These are phyloP conservation scores for Piloderma croceum DNA, from an alignment of 768 basidiomycete species.

Conservation along the genomic window DNA sequence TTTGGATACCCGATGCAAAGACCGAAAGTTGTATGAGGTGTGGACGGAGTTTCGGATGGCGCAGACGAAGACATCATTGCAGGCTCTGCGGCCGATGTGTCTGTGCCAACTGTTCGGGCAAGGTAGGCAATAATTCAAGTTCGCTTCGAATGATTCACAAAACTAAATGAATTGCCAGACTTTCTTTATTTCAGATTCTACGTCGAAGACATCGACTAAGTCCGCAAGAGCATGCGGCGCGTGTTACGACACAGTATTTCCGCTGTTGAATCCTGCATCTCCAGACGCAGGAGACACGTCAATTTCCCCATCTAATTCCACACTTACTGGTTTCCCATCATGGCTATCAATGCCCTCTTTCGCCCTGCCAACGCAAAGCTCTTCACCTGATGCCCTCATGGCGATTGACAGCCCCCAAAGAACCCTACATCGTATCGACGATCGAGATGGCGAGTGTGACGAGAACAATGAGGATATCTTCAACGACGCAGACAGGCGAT, in stretches of 20 bases:
- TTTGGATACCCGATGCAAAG: conserved; percentile 88
- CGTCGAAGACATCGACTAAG: conserved; percentile 42
- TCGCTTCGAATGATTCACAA: conserved; percentile 5
- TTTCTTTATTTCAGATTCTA: conserved; percentile 69
- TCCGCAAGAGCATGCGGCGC: conserved; percentile 79
- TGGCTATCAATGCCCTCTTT: conserved; percentile 12
- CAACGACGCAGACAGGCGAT: background rate
- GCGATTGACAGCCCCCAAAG: conserved; percentile 2
- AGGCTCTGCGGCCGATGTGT: conserved; percentile 82
- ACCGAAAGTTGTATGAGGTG: conserved; percentile 86
- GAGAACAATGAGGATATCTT: background rate
- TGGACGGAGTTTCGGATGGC: conserved; percentile 67
- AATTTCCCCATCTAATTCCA: conserved; percentile 3
- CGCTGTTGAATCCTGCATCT: conserved; percentile 38
- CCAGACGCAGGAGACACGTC: background rate
- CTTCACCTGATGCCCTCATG: background rate
- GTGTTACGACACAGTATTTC: conserved; percentile 85
- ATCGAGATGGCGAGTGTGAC: background rate
- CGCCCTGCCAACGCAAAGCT: background rate
- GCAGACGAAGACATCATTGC: conserved; percentile 80
- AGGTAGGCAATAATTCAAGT: conserved; percentile 38
- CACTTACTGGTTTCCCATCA: conserved; percentile 8
- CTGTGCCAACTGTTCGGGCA: conserved; percentile 79
- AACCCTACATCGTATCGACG: conserved; percentile 7
- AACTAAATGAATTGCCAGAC: too few relatives aligned